Conservation (phyloP, 1,284 basidiomycete species). For the Mycosarcoma mackinlayi region DNA sequence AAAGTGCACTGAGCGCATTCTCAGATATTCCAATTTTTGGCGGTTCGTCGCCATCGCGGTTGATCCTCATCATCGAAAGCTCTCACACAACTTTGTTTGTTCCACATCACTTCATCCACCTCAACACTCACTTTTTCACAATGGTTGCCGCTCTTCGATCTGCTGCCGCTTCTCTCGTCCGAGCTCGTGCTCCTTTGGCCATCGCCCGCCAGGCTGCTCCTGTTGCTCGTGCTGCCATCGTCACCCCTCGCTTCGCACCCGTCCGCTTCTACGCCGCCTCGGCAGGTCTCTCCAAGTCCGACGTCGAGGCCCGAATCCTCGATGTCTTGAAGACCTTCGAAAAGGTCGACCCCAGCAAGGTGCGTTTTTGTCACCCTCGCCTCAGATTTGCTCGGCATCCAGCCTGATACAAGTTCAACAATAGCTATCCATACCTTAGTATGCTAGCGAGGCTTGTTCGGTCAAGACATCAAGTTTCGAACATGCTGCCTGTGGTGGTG, state of each 20-base stretch:
- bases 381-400: neutral
- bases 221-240: conserved; percentile 48
- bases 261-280: conserved; percentile 78
- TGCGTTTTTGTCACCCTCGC: conserved; percentile 15
- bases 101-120: conserved; percentile 7
- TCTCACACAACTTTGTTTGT: neutral
- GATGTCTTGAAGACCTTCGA: conserved; percentile 94
- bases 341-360: conserved; percentile 86
- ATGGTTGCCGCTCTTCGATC: conserved; percentile 55
- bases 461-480: too few relatives aligned
- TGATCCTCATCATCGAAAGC: conserved; percentile 1
- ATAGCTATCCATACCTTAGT: too few relatives aligned
- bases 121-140: conserved; percentile 16
- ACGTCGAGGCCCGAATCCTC: conserved; percentile 83
- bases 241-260: conserved; percentile 47
- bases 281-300: conserved; percentile 78
- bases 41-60: conserved; percentile 35
- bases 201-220: conserved; percentile 36
- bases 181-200: conserved; percentile 42
- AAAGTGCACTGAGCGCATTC: neutral
- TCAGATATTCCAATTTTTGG: conserved; percentile 39
- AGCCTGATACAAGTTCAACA: too few relatives aligned
- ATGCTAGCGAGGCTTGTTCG: too few relatives aligned
- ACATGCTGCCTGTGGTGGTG: too few relatives aligned
- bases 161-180: conserved; percentile 47